Evolutionary conservation across 106 monocot species (phyloP).

Genomic region (Posidonia australis): DNA sequence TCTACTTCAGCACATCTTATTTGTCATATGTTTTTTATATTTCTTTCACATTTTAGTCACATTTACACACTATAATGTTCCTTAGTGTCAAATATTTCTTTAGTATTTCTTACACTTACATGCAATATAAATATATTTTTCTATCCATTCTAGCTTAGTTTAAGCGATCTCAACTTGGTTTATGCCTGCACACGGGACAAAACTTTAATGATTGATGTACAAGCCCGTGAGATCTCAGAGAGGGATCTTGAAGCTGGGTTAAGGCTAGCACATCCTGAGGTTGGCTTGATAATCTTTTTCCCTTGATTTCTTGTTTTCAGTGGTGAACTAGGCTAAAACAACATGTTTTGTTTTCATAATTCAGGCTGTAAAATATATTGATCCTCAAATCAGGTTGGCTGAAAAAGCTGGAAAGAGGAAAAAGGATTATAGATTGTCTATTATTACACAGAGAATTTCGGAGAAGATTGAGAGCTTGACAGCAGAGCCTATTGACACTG

Average conservation of each 20-base stretch:
- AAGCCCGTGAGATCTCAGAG: constrained; percentile 93
- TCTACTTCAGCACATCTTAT: no score
- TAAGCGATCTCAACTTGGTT: constrained; percentile 92
- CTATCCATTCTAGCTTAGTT: constrained; percentile 38
- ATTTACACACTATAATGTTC: no score
- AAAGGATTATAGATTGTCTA: constrained; percentile 74
- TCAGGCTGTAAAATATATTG: constrained; percentile 90
- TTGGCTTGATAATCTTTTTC: constrained; percentile 10
- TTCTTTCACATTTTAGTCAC: no score
- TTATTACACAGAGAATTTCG: constrained; percentile 57
- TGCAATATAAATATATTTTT: not conserved
- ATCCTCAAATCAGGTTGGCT: constrained; percentile 87
- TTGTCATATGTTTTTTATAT: no score
- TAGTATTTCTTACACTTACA: no score
- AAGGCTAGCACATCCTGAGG: constrained; percentile 87
- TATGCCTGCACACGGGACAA: constrained; percentile 94
- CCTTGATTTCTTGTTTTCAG: constrained; percentile 3
- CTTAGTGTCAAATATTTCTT: no score
- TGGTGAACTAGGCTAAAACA: not conserved
- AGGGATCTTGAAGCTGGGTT: constrained; percentile 71
- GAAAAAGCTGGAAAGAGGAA: constrained; percentile 82
- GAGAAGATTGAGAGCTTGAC: constrained; percentile 63
- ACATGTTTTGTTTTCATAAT: constrained; percentile 11
- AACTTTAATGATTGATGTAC: constrained; percentile 97
- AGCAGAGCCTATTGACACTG: constrained; percentile 59